phyloP scores from a whole-genome alignment of 2,329 filamentous ascomycete genomes.

The Colletotrichum sp. region DNA sequence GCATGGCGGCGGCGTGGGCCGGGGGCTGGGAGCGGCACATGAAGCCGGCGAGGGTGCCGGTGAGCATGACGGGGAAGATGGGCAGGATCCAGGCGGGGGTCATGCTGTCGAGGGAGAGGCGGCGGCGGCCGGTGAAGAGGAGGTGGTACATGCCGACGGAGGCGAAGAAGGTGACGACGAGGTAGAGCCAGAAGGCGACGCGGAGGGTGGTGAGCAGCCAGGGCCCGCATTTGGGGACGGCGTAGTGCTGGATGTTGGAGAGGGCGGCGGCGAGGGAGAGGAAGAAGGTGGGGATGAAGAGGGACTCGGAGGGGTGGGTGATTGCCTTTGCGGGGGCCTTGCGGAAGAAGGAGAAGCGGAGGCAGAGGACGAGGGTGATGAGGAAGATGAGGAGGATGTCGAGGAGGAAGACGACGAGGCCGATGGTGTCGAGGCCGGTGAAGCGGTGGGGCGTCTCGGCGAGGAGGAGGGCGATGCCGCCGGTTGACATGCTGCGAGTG shows the following conservation, averaged over 20 bases:
- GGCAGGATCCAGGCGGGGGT: constrained; percentile 68
- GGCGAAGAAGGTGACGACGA: constrained; percentile 53
- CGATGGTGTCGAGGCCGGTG: constrained; percentile 55
- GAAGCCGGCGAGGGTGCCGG: constrained; percentile 62
- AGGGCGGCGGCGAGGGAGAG: constrained; percentile 66
- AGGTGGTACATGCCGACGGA: constrained; percentile 63
- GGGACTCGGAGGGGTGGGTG: constrained; percentile 56
- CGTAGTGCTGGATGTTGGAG: constrained; percentile 54
- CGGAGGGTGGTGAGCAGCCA: constrained; percentile 58
- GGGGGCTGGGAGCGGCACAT: constrained; percentile 54
- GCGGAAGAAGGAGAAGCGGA: constrained; percentile 51
- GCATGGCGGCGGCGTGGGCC: constrained; percentile 53
- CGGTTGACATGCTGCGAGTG: constrained; percentile 24
- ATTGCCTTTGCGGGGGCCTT: constrained; percentile 49
- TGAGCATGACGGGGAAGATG: constrained; percentile 68
- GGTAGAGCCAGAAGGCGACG: constrained; percentile 68
- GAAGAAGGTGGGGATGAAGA: constrained; percentile 69
- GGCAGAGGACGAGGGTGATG: constrained; percentile 49
- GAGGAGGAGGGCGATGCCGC: constrained; percentile 60
- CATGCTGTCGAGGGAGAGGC: constrained; percentile 52
- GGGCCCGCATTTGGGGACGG: constrained; percentile 47
- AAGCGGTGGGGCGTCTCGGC: constrained; percentile 58
- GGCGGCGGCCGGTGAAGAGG: constrained; percentile 54
- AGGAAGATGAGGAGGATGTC: constrained; percentile 59
- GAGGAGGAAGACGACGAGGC: constrained; percentile 59